Evolutionary conservation across 495 filamentous ascomycete species (phyloP).

Genomic region (Podospora fimiseda): DNA sequence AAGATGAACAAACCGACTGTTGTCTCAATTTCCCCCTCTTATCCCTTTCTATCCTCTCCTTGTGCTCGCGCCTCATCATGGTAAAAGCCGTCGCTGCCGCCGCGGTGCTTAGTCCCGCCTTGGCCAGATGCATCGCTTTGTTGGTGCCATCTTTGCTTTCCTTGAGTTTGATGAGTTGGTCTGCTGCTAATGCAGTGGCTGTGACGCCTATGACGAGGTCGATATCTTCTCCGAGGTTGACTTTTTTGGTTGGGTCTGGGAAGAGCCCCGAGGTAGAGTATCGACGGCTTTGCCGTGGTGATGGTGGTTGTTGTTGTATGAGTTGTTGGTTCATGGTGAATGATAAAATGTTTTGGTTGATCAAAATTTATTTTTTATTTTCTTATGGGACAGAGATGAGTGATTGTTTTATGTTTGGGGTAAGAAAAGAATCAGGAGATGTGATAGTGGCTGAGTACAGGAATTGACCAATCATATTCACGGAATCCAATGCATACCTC

Average conservation of each 20-base stretch:
- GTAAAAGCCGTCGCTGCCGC: slow-evolving; percentile 21
- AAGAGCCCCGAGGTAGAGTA: not conserved
- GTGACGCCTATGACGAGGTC: slow-evolving; percentile 38
- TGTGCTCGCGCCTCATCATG: slow-evolving; percentile 18
- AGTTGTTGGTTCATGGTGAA: not conserved
- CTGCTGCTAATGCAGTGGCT: slow-evolving; percentile 31
- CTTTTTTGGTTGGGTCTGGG: slow-evolving; percentile 10
- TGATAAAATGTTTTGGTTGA: not conserved
- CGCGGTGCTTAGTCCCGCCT: slow-evolving; percentile 20
- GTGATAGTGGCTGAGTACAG: not conserved
- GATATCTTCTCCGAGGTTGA: slow-evolving; percentile 31
- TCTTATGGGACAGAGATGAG: not conserved
- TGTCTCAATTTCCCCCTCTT: not conserved
- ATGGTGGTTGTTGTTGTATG: not conserved
- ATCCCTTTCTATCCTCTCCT: not conserved
- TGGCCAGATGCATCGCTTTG: slow-evolving; percentile 18
- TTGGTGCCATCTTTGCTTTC: slow-evolving; percentile 17
- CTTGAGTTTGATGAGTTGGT: slow-evolving; percentile 22
- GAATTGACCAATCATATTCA: not conserved
- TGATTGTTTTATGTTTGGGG: not conserved
- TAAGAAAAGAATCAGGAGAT: no score
- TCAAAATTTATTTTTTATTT: no score
- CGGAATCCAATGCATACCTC: not conserved
- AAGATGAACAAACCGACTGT: not conserved
- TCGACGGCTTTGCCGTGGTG: not conserved